Percentiles rank a stretch among this genome's conserved stretches.
Evolutionary conservation across 2,329 filamentous ascomycete genomes (phyloP).

Genomic region (Cladosporium oxysporum): DNA sequence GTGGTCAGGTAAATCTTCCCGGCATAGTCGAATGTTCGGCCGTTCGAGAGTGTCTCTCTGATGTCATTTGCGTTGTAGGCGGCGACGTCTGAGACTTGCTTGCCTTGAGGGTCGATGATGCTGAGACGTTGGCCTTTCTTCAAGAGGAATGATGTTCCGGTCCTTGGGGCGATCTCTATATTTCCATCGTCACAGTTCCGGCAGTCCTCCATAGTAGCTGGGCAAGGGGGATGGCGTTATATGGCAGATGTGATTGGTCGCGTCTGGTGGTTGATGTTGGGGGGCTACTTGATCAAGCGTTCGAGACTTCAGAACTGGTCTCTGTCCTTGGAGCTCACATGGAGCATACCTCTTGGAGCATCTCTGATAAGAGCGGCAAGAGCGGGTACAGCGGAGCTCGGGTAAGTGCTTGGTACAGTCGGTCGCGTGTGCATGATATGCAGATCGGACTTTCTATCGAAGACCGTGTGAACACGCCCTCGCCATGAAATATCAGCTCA

Average conservation of each 20-base stretch:
- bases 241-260: not conserved
- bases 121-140: constrained; percentile 28
- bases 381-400: not conserved
- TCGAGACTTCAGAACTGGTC: not conserved
- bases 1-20: constrained; percentile 27
- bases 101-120: constrained; percentile 28
- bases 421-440: not conserved
- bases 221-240: not conserved
- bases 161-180: constrained; percentile 24
- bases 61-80: constrained; percentile 27
- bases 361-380: constrained; percentile 1
- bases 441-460: not conserved
- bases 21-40: constrained; percentile 30
- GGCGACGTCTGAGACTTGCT: constrained; percentile 28
- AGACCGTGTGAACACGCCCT: not conserved
- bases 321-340: not conserved
- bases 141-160: constrained; percentile 26
- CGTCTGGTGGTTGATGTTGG: not conserved
- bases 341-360: not conserved
- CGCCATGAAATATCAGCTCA: too few species aligned
- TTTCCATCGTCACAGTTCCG: not conserved
- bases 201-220: not conserved
- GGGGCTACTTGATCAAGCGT: not conserved
- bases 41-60: constrained; percentile 27
- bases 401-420: not conserved